Percentiles rank a stretch among this genome's conserved stretches.
These are phyloP conservation scores for Plasmopara muralis DNA, from an alignment of 352 stramenopile genomes.

Conservation along the genomic window DNA sequence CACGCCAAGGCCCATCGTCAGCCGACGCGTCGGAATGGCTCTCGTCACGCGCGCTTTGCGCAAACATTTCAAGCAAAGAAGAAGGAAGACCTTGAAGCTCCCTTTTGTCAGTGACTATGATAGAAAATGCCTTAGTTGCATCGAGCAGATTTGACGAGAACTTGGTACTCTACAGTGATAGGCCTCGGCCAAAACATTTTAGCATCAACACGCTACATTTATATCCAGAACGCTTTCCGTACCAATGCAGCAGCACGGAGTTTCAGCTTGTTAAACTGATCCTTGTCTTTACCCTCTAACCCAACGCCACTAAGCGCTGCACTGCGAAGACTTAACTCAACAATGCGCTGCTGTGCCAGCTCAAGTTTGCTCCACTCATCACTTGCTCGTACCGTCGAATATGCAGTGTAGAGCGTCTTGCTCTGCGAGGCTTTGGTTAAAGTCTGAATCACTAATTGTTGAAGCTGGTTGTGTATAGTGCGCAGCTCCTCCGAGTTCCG, in stretches of 20 bases:
- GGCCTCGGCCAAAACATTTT: not conserved
- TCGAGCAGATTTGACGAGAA: slow-evolving; percentile 98
- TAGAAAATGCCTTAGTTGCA: slow-evolving; percentile 92
- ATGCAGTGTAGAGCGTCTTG: slow-evolving; percentile 88
- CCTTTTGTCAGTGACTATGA: slow-evolving; percentile 79
- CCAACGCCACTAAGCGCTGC: slow-evolving; percentile 93
- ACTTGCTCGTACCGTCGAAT: slow-evolving; percentile 70
- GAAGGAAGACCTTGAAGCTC: slow-evolving; percentile 89
- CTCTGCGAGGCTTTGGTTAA: slow-evolving; percentile 91
- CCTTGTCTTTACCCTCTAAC: slow-evolving; percentile 85
- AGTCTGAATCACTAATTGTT: slow-evolving; percentile 91
- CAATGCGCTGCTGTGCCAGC: slow-evolving; percentile 73
- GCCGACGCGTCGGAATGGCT: slow-evolving; percentile 60
- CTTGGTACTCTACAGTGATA: slow-evolving; percentile 69
- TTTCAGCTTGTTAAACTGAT: slow-evolving; percentile 95
- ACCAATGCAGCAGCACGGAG: slow-evolving; percentile 88
- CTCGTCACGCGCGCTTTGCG: slow-evolving; percentile 70
- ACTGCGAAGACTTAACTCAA: slow-evolving; percentile 82
- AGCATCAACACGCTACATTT: slow-evolving; percentile 4
- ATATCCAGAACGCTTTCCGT: not conserved
- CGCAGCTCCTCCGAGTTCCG: slow-evolving; percentile 94
- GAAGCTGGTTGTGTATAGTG: slow-evolving; percentile 89
- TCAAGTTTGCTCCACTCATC: slow-evolving; percentile 48
- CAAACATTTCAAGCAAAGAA: slow-evolving; percentile 90
- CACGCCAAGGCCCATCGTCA: slow-evolving; percentile 88